These are phyloP conservation scores for Sapria himalayana DNA, from an alignment of 345 rosid species.

Conservation along the genomic window DNA sequence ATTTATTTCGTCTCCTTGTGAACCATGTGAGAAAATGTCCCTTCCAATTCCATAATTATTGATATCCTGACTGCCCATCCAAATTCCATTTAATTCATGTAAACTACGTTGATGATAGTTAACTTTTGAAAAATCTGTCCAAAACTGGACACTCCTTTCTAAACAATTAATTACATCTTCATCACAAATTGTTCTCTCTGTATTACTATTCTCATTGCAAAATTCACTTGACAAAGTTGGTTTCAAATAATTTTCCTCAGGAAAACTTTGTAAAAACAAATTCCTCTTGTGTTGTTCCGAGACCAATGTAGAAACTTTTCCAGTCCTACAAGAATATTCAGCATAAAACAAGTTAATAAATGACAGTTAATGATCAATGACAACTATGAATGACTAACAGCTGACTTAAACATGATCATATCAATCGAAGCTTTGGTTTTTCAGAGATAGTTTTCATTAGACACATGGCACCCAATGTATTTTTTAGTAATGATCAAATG, in stretches of 20 bases:
- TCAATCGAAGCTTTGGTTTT: too few relatives aligned
- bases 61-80: conserved; percentile 35
- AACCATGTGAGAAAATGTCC: conserved; percentile 40
- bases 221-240: conserved; percentile 6
- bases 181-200: conserved; percentile 28
- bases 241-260: conserved; percentile 27
- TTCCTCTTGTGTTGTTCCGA: conserved; percentile 44
- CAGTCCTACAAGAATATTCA: conserved; percentile 47
- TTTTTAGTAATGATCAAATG: too few relatives aligned
- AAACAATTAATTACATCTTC: conserved; percentile 49
- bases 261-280: conserved; percentile 58
- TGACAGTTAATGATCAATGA: too few relatives aligned
- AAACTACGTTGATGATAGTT: conserved; percentile 71
- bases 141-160: conserved; percentile 43
- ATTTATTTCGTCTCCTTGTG: conserved; percentile 49
- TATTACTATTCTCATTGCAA: conserved; percentile 11
- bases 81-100: conserved; percentile 50
- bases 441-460: too few relatives aligned
- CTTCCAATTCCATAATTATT: conserved; percentile 66
- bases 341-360: too few relatives aligned
- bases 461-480: too few relatives aligned
- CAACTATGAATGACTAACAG: too few relatives aligned
- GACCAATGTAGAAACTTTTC: conserved; percentile 33
- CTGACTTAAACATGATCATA: too few relatives aligned
- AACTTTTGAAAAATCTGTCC: conserved; percentile 89